Conservation (phyloP, 2,329 filamentous ascomycete genomes). For the Calonectria honghensis region DNA sequence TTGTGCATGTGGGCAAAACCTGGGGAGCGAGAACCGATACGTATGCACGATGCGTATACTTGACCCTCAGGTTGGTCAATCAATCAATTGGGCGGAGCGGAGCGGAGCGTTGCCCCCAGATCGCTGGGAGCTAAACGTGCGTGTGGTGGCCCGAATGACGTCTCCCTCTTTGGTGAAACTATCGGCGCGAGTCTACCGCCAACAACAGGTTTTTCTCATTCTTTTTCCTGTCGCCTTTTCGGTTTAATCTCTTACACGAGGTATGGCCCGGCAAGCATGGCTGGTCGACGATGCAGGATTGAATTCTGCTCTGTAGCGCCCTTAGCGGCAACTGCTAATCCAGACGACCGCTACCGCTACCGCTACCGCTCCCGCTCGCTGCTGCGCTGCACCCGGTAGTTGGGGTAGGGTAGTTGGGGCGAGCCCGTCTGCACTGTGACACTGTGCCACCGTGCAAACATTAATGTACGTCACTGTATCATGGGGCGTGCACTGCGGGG, state of each 20-base stretch:
- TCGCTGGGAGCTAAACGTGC: not conserved
- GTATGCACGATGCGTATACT: constrained; percentile 23
- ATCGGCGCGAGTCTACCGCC: not conserved
- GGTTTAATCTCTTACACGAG: constrained; percentile 21
- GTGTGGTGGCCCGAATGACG: not conserved
- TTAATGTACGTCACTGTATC: not conserved
- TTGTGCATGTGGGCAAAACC: not conserved
- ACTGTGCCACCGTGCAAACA: not conserved
- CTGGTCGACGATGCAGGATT: not conserved
- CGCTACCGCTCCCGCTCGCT: not conserved
- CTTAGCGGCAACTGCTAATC: constrained; percentile 17
- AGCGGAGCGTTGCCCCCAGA: constrained; percentile 4
- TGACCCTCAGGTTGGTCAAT: not conserved
- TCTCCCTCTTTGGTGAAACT: constrained; percentile 1
- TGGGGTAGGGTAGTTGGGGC: not conserved
- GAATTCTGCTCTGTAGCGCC: constrained; percentile 14
- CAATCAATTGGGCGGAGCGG: not conserved
- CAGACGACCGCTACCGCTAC: not conserved
- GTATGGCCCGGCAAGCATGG: constrained; percentile 17
- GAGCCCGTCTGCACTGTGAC: not conserved
- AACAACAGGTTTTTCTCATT: not conserved
- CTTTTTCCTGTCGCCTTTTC: not conserved
- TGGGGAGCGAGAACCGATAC: constrained; percentile 3
- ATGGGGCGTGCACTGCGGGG: constrained; percentile 12
- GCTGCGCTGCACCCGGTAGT: not conserved